phyloP scores from a whole-genome alignment of 176 grass and related monocot genomes.

The Alopecurus myosuroides region DNA sequence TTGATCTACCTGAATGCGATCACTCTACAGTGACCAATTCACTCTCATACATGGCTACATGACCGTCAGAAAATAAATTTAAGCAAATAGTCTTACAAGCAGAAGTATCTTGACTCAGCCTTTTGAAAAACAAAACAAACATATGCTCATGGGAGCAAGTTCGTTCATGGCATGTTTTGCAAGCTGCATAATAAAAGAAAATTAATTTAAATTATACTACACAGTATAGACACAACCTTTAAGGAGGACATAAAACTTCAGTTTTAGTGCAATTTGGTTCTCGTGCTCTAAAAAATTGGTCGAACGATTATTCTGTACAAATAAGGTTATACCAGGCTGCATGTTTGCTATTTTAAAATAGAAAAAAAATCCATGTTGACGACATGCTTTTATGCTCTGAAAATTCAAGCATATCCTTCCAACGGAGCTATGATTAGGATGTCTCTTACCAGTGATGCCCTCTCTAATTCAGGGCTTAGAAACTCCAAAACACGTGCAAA shows the following conservation, averaged over 20 bases:
- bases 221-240: background rate
- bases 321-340: background rate
- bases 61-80: background rate
- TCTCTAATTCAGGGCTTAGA: conserved; percentile 83
- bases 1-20: background rate
- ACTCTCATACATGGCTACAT: background rate
- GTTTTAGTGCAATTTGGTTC: background rate
- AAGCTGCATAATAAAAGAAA: background rate
- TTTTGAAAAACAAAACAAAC: background rate
- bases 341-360: background rate
- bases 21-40: background rate
- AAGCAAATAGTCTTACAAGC: background rate
- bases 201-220: background rate
- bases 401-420: background rate
- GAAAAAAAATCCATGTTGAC: background rate
- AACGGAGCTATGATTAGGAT: conserved; percentile 7
- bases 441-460: conserved; percentile 71
- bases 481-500: conserved; percentile 91
- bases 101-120: background rate
- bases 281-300: background rate
- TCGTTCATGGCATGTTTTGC: background rate
- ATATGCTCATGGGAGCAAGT: background rate
- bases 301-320: background rate
- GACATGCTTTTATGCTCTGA: background rate
- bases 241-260: background rate